phyloP scores from a whole-genome alignment of 805 yeast genomes.

The Pichia rugopelliculosa region DNA sequence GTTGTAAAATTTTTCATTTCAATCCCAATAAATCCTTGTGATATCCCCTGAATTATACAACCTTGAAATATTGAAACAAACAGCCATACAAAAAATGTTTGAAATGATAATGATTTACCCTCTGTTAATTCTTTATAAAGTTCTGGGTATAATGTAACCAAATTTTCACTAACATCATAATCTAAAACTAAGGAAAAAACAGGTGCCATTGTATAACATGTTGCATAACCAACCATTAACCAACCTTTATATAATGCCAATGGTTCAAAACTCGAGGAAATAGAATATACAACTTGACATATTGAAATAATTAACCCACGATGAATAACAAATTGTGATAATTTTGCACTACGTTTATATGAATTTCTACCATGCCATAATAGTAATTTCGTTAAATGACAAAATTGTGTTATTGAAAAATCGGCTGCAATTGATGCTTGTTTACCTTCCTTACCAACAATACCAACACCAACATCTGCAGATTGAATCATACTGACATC shows the following conservation, averaged over 20 bases:
- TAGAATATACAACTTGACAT: conserved; percentile 89
- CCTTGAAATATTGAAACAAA: conserved; percentile 90
- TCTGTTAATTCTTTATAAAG: conserved; percentile 85
- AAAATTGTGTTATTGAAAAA: conserved; percentile 87
- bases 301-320: conserved; percentile 91
- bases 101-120: conserved; percentile 79
- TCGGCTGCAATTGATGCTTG: conserved; percentile 98
- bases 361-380: conserved; percentile 99
- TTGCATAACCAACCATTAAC: conserved; percentile 97
- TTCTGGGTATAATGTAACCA: conserved; percentile 90
- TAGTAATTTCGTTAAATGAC: conserved; percentile 75
- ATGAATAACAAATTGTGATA: conserved; percentile 94
- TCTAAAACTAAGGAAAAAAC: conserved; percentile 90
- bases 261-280: conserved; percentile 85
- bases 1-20: conserved; percentile 44
- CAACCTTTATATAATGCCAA: conserved; percentile 92
- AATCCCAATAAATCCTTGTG: conserved; percentile 71
- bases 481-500: conserved; percentile 98
- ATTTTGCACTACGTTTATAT: conserved; percentile 89
- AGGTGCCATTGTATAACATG: conserved; percentile 96
- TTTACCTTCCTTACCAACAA: conserved; percentile 96
- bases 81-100: conserved; percentile 89
- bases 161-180: conserved; percentile 80
- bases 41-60: conserved; percentile 66
- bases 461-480: conserved; percentile 98